Percentiles rank a stretch among this genome's conserved stretches.
These are phyloP conservation scores for Fusarium decemcellulare DNA, from an alignment of 2,329 filamentous ascomycete genomes.

Conservation along the genomic window DNA sequence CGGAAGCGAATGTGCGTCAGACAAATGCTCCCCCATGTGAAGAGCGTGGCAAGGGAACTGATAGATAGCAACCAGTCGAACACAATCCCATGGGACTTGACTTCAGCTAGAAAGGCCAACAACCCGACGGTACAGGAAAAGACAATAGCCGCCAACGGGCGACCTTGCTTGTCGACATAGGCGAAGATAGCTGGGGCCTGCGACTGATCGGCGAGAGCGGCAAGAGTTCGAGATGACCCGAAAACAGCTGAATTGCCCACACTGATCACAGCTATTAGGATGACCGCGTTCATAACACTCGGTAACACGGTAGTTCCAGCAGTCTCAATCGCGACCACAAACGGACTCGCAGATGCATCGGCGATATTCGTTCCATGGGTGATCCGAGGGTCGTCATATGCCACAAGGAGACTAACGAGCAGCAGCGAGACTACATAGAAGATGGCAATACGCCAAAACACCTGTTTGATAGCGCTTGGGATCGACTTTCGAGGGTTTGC, in stretches of 20 bases:
- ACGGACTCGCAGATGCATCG: slow-evolving; percentile 84
- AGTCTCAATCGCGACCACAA: slow-evolving; percentile 90
- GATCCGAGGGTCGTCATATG: slow-evolving; percentile 76
- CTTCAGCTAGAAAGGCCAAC: slow-evolving; percentile 81
- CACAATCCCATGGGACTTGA: slow-evolving; percentile 69
- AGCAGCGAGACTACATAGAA: slow-evolving; percentile 90
- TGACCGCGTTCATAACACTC: slow-evolving; percentile 92
- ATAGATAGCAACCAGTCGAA: slow-evolving; percentile 86
- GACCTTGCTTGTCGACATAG: slow-evolving; percentile 86
- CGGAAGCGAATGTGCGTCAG: slow-evolving; percentile 94
- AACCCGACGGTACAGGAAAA: slow-evolving; percentile 78
- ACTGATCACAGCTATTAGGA: slow-evolving; percentile 91
- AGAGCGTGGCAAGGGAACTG: slow-evolving; percentile 79
- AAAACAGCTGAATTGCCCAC: slow-evolving; percentile 94
- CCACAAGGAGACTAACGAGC: slow-evolving; percentile 86
- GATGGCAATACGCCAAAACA: slow-evolving; percentile 92
- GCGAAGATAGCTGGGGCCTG: slow-evolving; percentile 83
- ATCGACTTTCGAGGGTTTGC: slow-evolving; percentile 85
- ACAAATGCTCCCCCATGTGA: slow-evolving; percentile 88
- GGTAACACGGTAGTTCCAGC: slow-evolving; percentile 87
- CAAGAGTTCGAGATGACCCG: slow-evolving; percentile 91
- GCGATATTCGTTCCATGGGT: slow-evolving; percentile 68
- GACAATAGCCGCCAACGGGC: slow-evolving; percentile 80
- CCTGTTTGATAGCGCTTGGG: slow-evolving; percentile 92
- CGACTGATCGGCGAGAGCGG: slow-evolving; percentile 88